Evolutionary conservation across 495 filamentous ascomycete genomes (phyloP).

Genomic region (Parathielavia hyrcaniae): DNA sequence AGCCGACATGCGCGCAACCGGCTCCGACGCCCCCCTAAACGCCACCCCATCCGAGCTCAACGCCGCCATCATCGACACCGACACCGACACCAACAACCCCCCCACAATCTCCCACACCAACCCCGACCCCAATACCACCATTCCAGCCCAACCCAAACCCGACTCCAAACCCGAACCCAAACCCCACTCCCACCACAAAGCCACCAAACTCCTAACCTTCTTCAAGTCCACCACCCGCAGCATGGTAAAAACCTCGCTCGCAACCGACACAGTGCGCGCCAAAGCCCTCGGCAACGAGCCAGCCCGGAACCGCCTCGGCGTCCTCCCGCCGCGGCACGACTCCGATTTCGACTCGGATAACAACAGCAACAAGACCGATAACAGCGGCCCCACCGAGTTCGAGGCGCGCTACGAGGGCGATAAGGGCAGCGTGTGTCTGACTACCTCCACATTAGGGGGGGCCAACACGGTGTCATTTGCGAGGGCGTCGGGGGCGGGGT

Average conservation of each 20-base stretch:
- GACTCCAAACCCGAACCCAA: conserved; percentile 12
- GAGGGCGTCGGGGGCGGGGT: conserved; percentile 30
- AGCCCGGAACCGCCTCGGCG: conserved; percentile 66
- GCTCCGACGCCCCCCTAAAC: conserved; percentile 37
- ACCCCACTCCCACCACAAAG: conserved; percentile 36
- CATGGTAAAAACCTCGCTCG: conserved; percentile 60
- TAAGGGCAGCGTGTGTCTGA: conserved; percentile 66
- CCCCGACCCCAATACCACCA: conserved; percentile 48
- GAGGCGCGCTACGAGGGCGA: conserved; percentile 63
- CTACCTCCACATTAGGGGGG: conserved; percentile 53
- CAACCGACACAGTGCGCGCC: conserved; percentile 62
- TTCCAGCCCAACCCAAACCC: conserved; percentile 2
- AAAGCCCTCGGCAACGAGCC: conserved; percentile 54
- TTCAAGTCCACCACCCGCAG: conserved; percentile 65
- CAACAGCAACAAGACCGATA: no score
- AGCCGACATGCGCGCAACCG: conserved; percentile 38
- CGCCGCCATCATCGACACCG: conserved; percentile 36
- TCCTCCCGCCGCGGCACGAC: conserved; percentile 33
- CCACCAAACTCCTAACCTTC: conserved; percentile 55
- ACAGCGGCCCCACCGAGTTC: conserved; percentile 72
- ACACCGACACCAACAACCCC: conserved; percentile 33
- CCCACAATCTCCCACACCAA: conserved; percentile 26
- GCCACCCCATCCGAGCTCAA: conserved; percentile 41
- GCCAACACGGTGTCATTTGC: conserved; percentile 51
- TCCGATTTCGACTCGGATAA: no score